phyloP scores from a whole-genome alignment of 352 stramenopile genomes.

The Phytophthora citricola region DNA sequence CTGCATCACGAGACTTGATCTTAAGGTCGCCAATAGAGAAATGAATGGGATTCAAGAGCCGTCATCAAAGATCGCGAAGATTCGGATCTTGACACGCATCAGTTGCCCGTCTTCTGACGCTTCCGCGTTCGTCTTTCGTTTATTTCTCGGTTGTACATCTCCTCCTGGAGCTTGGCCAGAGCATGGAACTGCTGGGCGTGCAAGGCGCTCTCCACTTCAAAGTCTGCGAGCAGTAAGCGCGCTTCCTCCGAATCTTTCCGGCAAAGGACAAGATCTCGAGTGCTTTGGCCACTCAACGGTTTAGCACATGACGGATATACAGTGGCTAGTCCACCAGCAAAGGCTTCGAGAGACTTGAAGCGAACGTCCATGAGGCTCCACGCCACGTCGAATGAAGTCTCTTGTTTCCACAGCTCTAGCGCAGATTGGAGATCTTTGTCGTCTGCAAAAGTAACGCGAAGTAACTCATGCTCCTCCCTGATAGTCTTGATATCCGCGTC shows the following conservation, averaged over 20 bases:
- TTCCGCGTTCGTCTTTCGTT: constrained; percentile 6
- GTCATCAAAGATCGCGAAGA: constrained; percentile 23
- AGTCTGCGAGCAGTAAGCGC: constrained; percentile 26
- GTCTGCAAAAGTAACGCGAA: constrained; percentile 16
- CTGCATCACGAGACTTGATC: constrained; percentile 38
- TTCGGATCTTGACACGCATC: constrained; percentile 25
- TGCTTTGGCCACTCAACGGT: constrained; percentile 3
- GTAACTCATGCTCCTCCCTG: constrained; percentile 19
- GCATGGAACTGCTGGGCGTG: constrained; percentile 50
- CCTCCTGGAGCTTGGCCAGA: constrained; percentile 22
- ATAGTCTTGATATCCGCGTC: constrained; percentile 16
- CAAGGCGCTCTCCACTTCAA: constrained; percentile 40
- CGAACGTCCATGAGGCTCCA: constrained; percentile 43
- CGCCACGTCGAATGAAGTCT: constrained; percentile 40
- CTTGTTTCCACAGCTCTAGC: constrained; percentile 25
- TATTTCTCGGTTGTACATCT: constrained; percentile 27
- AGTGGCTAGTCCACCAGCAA: constrained; percentile 58
- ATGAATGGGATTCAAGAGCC: constrained; percentile 25
- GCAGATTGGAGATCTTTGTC: constrained; percentile 35
- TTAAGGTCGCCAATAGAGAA: constrained; percentile 7
- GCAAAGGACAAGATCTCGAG: constrained; percentile 24
- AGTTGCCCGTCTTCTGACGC: constrained; percentile 5
- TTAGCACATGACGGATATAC: constrained; percentile 25
- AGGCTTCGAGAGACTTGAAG: constrained; percentile 51
- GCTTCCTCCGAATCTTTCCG: constrained; percentile 28